phyloP scores from a whole-genome alignment of 2,329 filamentous ascomycete species.

The Aspergillus pseudoviridinutans region DNA sequence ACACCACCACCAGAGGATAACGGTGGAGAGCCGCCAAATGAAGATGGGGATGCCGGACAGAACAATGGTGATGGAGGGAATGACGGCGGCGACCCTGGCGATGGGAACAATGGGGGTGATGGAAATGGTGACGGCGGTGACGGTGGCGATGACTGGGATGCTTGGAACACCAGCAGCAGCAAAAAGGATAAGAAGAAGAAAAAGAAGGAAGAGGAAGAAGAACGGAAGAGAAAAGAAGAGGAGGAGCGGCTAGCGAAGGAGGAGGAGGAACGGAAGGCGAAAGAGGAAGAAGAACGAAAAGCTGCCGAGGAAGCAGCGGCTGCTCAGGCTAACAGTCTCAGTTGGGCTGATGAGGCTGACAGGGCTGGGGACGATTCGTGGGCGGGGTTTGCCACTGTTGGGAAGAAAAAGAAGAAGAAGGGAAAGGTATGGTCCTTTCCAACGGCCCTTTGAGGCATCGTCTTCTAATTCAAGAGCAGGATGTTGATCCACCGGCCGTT shows the following conservation, averaged over 20 bases:
- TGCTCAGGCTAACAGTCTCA: slow-evolving; percentile 29
- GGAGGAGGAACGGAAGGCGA: slow-evolving; percentile 21
- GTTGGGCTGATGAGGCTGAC: slow-evolving; percentile 44
- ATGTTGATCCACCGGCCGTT: slow-evolving; percentile 30
- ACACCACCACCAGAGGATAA: slow-evolving; percentile 21
- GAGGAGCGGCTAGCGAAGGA: slow-evolving; percentile 25
- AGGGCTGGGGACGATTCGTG: slow-evolving; percentile 50
- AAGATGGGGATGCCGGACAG: slow-evolving; percentile 8
- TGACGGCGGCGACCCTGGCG: slow-evolving; percentile 37
- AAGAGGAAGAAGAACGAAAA: slow-evolving; percentile 26
- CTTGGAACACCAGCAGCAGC: slow-evolving; percentile 32
- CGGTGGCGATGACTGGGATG: slow-evolving; percentile 37
- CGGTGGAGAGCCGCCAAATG: slow-evolving; percentile 13
- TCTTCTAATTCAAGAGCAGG: slow-evolving; percentile 12
- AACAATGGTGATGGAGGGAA: slow-evolving; percentile 37
- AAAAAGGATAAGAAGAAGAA: slow-evolving; percentile 33
- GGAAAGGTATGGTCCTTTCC: slow-evolving; percentile 46
- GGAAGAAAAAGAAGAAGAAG: slow-evolving; percentile 57
- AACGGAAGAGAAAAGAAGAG: slow-evolving; percentile 26
- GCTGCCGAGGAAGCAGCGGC: slow-evolving; percentile 24
- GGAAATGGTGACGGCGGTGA: slow-evolving; percentile 30
- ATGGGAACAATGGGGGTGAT: slow-evolving; percentile 17
- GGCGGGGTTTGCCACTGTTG: slow-evolving; percentile 45
- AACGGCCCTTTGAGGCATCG: background rate
- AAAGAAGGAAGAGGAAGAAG: slow-evolving; percentile 32